Evolutionary conservation across 768 basidiomycete species (phyloP).

Genomic region (Russula griseocarnosa): DNA sequence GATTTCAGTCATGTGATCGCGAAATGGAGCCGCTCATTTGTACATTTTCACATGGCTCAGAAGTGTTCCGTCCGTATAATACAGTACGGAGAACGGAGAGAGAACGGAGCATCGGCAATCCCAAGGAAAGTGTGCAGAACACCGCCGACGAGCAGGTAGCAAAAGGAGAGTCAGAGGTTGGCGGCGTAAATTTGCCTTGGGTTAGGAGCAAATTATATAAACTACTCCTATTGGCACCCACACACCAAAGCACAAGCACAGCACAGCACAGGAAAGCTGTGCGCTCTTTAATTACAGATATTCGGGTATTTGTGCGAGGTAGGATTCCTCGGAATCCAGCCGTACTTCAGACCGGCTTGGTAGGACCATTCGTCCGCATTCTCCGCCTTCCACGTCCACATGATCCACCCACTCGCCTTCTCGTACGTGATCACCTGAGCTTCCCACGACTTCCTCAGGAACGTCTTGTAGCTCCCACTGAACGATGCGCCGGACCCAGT

Average conservation of each 20-base stretch:
- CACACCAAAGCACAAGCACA: too few relatives aligned
- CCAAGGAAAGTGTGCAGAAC: not conserved
- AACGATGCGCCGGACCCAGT: conserved; percentile 73
- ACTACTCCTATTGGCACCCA: too few relatives aligned
- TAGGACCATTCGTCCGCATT: conserved; percentile 88
- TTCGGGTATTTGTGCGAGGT: conserved; percentile 48
- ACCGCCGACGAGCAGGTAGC: not conserved
- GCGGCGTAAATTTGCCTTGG: not conserved
- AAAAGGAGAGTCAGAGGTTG: not conserved
- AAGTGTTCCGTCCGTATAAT: not conserved
- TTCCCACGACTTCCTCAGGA: conserved; percentile 79
- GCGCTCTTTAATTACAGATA: conserved; percentile 25
- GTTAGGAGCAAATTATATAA: not conserved
- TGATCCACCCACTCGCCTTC: conserved; percentile 64
- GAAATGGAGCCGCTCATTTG: not conserved
- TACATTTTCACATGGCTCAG: conserved; percentile 1
- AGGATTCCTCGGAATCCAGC: conserved; percentile 77
- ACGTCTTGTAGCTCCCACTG: conserved; percentile 73
- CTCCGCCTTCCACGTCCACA: conserved; percentile 86
- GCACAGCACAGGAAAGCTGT: too few relatives aligned
- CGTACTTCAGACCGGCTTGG: conserved; percentile 68
- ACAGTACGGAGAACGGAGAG: too few relatives aligned
- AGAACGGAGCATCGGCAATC: conserved; percentile 2
- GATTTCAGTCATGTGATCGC: conserved; percentile 10
- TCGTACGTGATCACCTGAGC: conserved; percentile 67